phyloP scores from a whole-genome alignment of 352 stramenopile species.

The Elongisporangium senticosum region DNA sequence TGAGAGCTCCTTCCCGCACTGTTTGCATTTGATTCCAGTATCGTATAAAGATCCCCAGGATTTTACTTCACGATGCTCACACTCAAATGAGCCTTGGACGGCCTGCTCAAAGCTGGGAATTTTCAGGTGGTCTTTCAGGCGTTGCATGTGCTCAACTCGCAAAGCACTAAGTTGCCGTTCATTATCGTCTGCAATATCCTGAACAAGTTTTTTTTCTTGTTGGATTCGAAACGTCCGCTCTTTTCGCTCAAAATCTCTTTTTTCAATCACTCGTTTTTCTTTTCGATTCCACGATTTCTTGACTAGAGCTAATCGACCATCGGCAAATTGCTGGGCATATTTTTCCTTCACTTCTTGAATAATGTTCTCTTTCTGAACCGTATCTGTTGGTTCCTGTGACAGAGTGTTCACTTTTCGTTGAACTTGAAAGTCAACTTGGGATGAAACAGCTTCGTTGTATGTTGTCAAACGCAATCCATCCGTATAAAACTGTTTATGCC shows the following conservation, averaged over 20 bases:
- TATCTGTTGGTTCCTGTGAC: slow-evolving; percentile 7
- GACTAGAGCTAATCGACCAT: slow-evolving; percentile 45
- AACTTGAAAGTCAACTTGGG: slow-evolving; percentile 65
- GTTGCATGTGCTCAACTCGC: slow-evolving; percentile 21
- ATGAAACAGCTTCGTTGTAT: slow-evolving; percentile 61
- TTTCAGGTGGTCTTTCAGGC: slow-evolving; percentile 23
- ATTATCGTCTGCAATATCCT: slow-evolving; percentile 31
- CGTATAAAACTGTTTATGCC: slow-evolving; percentile 36
- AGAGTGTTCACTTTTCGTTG: slow-evolving; percentile 34
- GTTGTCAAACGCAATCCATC: slow-evolving; percentile 56
- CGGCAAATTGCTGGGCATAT: slow-evolving; percentile 50
- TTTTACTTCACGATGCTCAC: slow-evolving; percentile 56
- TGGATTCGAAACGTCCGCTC: slow-evolving; percentile 44
- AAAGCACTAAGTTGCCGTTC: slow-evolving; percentile 23
- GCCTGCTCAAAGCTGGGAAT: slow-evolving; percentile 58
- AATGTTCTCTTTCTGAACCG: slow-evolving; percentile 10
- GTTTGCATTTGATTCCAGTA: slow-evolving; percentile 48
- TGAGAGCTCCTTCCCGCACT: slow-evolving; percentile 64
- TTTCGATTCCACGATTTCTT: slow-evolving; percentile 74
- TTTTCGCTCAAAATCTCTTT: slow-evolving; percentile 33
- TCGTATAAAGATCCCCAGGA: slow-evolving; percentile 63
- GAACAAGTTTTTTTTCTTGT: slow-evolving; percentile 40
- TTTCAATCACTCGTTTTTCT: slow-evolving; percentile 35
- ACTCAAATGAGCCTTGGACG: slow-evolving; percentile 33
- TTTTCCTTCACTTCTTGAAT: slow-evolving; percentile 38